Evolutionary conservation across 2,329 filamentous ascomycete species (phyloP).

Genomic region (Chaetoscypha palmicola): DNA sequence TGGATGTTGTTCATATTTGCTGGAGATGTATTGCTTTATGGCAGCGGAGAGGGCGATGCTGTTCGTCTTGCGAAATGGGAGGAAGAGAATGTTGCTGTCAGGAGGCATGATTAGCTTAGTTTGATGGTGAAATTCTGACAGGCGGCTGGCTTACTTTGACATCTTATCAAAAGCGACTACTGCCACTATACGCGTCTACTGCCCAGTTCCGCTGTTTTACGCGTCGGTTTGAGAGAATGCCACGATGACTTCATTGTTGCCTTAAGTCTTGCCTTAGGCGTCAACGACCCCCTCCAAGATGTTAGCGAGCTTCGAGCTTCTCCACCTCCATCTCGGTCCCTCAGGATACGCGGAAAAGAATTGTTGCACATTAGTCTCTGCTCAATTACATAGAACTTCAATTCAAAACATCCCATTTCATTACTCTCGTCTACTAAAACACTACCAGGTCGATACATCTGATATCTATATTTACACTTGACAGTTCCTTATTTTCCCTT

Average conservation of each 20-base stretch:
- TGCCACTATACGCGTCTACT: neutral
- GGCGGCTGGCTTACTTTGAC: constrained; percentile 2
- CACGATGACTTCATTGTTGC: constrained; percentile 10
- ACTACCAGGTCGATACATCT: no score
- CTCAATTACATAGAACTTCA: no score
- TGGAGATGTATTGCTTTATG: constrained; percentile 91
- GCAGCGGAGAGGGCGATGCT: constrained; percentile 71
- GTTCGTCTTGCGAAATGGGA: constrained; percentile 79
- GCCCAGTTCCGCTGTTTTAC: neutral
- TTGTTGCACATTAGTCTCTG: no score
- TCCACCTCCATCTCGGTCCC: no score
- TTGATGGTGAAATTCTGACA: neutral
- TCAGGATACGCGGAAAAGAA: no score
- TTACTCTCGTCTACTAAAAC: no score
- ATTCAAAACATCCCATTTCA: no score
- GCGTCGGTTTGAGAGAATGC: neutral
- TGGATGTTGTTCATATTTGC: constrained; percentile 97
- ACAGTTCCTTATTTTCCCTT: no score
- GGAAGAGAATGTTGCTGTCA: constrained; percentile 30
- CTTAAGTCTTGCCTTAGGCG: neutral
- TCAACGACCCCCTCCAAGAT: neutral
- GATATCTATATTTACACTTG: no score
- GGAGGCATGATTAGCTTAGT: constrained; percentile 5
- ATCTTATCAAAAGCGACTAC: neutral
- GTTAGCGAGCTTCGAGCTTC: no score